phyloP scores from a whole-genome alignment of 2,329 filamentous ascomycete species.

The Paecilomyces fulvus region DNA sequence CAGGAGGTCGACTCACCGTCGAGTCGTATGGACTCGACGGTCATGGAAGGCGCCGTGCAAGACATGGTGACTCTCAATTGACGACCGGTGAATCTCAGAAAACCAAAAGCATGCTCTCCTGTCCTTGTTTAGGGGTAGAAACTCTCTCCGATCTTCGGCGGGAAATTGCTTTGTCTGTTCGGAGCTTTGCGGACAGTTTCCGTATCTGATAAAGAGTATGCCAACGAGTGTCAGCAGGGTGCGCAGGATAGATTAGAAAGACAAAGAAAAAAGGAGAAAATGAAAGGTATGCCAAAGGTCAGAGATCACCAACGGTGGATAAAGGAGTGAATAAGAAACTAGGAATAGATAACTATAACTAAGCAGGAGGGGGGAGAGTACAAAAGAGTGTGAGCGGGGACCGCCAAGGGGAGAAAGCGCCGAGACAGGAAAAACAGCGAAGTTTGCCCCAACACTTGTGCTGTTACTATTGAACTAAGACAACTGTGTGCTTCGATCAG shows the following conservation, averaged over 20 bases:
- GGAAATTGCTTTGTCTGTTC: neutral
- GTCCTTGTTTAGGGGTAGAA: neutral
- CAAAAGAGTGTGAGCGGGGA: constrained; percentile 4
- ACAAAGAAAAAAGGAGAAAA: neutral
- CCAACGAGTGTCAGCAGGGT: neutral
- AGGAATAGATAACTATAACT: constrained; percentile 4
- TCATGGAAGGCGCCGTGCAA: constrained; percentile 31
- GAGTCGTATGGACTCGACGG: constrained; percentile 28
- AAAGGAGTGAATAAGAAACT: constrained; percentile 1
- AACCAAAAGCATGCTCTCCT: neutral
- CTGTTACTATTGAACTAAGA: neutral
- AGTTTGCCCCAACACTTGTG: constrained; percentile 3
- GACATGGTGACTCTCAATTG: constrained; percentile 22
- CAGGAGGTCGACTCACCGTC: constrained; percentile 18
- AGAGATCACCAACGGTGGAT: neutral
- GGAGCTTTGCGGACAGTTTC: neutral
- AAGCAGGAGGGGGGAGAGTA: constrained; percentile 2
- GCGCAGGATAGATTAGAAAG: neutral
- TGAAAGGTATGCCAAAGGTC: neutral
- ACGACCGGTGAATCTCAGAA: neutral
- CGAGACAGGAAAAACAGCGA: constrained; percentile 3
- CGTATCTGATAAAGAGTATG: neutral
- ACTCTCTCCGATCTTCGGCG: neutral
- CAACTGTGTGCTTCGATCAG: neutral
- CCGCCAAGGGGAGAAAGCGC: neutral